These are phyloP conservation scores for Dittrichia graveolens DNA, from an alignment of 129 eudicot genomes.

Conservation along the genomic window DNA sequence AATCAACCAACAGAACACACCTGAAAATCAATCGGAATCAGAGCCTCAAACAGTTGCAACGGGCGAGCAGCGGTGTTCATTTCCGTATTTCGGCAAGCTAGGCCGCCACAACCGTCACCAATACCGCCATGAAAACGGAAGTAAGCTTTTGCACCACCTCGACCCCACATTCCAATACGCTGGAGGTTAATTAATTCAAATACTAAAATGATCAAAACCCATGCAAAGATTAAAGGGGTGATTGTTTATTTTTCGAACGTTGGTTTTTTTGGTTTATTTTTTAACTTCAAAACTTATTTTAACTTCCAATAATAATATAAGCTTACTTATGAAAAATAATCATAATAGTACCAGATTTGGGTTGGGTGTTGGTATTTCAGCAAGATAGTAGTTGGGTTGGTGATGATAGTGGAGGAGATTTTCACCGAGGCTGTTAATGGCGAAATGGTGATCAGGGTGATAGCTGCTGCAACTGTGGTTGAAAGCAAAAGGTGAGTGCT, in stretches of 20 bases:
- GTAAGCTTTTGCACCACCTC: conserved; percentile 17
- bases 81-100: background rate
- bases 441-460: background rate
- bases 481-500: background rate
- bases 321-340: no score
- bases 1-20: background rate
- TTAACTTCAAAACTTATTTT: no score
- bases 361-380: background rate
- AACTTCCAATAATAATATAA: background rate
- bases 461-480: background rate
- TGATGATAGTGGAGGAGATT: background rate
- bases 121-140: conserved; percentile 35
- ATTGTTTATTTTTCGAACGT: no score
- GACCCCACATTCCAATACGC: background rate
- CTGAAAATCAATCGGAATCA: background rate
- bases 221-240: background rate
- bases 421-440: no score
- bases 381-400: conserved; percentile 1
- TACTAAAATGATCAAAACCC: background rate
- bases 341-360: no score
- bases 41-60: conserved; percentile 12
- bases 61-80: conserved; percentile 2
- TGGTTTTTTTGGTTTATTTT: no score
- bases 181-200: background rate
- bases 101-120: conserved; percentile 15